These are phyloP conservation scores for Mycena pura DNA, from an alignment of 768 basidiomycete genomes.

Conservation along the genomic window DNA sequence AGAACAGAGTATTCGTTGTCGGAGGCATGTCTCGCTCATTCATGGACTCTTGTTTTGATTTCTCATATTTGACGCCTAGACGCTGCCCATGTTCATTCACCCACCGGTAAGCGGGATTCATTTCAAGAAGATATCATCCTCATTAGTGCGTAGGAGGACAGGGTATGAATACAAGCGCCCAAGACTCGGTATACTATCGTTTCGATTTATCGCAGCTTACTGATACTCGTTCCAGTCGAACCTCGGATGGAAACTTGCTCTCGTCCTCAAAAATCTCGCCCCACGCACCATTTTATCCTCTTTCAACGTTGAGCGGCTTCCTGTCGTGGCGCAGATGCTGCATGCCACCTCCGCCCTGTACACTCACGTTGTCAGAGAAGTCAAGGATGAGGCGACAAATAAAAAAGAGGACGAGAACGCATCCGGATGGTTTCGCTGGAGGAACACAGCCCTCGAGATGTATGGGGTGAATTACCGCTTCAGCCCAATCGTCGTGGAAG, in stretches of 20 bases:
- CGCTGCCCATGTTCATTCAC: slow-evolving; percentile 30
- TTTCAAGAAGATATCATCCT: not conserved
- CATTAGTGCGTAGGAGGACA: slow-evolving; percentile 17
- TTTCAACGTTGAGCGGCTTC: slow-evolving; percentile 37
- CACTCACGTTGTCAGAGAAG: slow-evolving; percentile 23
- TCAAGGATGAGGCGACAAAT: slow-evolving; percentile 1
- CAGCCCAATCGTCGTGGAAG: slow-evolving; percentile 34
- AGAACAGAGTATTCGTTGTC: slow-evolving; percentile 31
- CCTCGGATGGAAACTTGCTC: slow-evolving; percentile 39
- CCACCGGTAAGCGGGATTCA: slow-evolving; percentile 17
- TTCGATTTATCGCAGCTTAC: not conserved
- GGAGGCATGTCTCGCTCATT: slow-evolving; percentile 26
- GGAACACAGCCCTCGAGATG: slow-evolving; percentile 23
- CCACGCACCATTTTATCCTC: slow-evolving; percentile 27
- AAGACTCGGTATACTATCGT: slow-evolving; percentile 26
- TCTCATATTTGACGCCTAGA: slow-evolving; percentile 14
- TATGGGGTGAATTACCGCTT: slow-evolving; percentile 36
- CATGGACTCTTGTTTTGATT: not conserved
- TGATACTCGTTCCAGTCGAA: slow-evolving; percentile 34
- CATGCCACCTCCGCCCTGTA: slow-evolving; percentile 32
- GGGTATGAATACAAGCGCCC: slow-evolving; percentile 36
- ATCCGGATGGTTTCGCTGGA: slow-evolving; percentile 15
- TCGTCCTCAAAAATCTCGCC: slow-evolving; percentile 32
- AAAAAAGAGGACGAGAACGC: slow-evolving; percentile 1
- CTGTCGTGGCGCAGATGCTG: slow-evolving; percentile 39